These are phyloP conservation scores for Annulohypoxylon nitens DNA, from an alignment of 495 filamentous ascomycete genomes.

Conservation along the genomic window DNA sequence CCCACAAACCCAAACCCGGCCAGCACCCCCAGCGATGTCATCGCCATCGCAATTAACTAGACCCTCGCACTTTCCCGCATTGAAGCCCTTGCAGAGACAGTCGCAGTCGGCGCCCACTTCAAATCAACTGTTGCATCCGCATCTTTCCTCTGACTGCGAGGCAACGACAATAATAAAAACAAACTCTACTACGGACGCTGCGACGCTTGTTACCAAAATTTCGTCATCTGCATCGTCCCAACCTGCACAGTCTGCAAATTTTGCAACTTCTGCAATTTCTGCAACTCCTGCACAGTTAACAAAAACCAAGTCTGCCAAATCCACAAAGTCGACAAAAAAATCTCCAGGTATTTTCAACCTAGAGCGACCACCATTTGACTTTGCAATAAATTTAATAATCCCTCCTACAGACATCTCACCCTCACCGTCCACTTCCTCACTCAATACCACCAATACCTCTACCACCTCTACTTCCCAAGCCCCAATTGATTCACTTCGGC, in stretches of 20 bases:
- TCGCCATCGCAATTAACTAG: constrained; percentile 40
- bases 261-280: neutral
- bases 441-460: constrained; percentile 28
- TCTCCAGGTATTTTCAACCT: constrained; percentile 49
- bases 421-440: constrained; percentile 37
- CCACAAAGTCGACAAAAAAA: constrained; percentile 11
- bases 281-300: too few species aligned
- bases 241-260: neutral
- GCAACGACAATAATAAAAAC: constrained; percentile 22
- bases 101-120: constrained; percentile 28
- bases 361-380: constrained; percentile 27
- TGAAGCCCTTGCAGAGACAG: constrained; percentile 22
- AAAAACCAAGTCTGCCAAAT: neutral
- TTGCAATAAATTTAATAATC: constrained; percentile 43
- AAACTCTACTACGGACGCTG: constrained; percentile 18
- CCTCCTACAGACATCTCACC: constrained; percentile 44
- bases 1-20: constrained; percentile 43
- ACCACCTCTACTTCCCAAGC: constrained; percentile 20
- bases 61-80: constrained; percentile 12
- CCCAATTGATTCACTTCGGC: constrained; percentile 51
- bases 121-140: constrained; percentile 22
- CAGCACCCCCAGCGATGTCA: constrained; percentile 44
- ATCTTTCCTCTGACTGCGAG: constrained; percentile 3
- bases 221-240: constrained; percentile 28
- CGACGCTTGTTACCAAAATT: constrained; percentile 30